Conservation (phyloP, 2,329 filamentous ascomycete species). For the Pleurostoma richardsiae region DNA sequence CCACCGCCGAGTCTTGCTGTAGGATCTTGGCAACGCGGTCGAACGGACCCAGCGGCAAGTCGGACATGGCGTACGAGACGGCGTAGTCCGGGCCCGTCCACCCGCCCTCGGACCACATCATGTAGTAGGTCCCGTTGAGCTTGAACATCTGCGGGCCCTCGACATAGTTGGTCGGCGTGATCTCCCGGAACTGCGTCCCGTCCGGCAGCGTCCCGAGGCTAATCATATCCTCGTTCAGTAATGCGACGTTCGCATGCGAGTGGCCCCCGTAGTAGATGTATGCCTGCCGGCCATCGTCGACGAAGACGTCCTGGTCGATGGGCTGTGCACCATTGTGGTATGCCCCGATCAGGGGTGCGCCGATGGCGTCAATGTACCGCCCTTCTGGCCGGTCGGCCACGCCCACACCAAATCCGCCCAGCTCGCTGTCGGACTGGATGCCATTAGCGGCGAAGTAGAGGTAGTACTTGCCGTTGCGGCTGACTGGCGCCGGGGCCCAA, state of each 20-base stretch:
- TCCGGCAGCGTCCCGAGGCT: slow-evolving; percentile 34
- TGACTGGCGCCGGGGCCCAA: slow-evolving; percentile 41
- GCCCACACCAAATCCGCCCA: slow-evolving; percentile 36
- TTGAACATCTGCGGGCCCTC: slow-evolving; percentile 39
- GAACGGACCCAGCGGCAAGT: slow-evolving; percentile 36
- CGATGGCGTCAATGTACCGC: slow-evolving; percentile 34
- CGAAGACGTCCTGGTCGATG: slow-evolving; percentile 38
- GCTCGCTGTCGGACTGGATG: slow-evolving; percentile 25
- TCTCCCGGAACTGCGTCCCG: slow-evolving; percentile 31
- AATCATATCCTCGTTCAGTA: slow-evolving; percentile 36
- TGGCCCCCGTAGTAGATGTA: slow-evolving; percentile 40
- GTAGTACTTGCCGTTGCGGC: slow-evolving; percentile 38
- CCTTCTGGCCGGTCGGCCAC: slow-evolving; percentile 28
- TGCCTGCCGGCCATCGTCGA: slow-evolving; percentile 31
- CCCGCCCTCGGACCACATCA: slow-evolving; percentile 38
- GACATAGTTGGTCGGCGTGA: slow-evolving; percentile 39
- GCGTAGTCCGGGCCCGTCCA: slow-evolving; percentile 41
- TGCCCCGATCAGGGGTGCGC: slow-evolving; percentile 32
- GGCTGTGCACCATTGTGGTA: slow-evolving; percentile 41
- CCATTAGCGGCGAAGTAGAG: slow-evolving; percentile 47
- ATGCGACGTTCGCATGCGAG: slow-evolving; percentile 34
- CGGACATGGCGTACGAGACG: slow-evolving; percentile 35
- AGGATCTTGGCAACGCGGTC: slow-evolving; percentile 29
- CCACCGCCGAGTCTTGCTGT: slow-evolving; percentile 24
- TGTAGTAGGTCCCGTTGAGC: slow-evolving; percentile 32